A percentile compares a stretch with the other conserved stretches of the same genome.
Conservation (phyloP, 805 yeast genomes). For the Metahyphopichia silvanorum region DNA sequence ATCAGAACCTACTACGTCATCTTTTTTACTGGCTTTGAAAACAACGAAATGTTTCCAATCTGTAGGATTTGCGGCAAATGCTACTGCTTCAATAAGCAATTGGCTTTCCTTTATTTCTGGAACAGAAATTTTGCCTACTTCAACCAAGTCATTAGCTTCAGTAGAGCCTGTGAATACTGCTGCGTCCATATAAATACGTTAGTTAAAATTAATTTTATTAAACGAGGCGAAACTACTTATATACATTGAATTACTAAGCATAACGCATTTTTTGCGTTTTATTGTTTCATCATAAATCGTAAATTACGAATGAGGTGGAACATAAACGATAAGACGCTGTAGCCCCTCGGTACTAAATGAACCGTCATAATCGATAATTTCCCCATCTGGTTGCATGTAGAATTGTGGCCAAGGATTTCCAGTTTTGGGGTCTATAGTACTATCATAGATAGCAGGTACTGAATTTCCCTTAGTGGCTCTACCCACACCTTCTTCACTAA, state of each 20-base stretch:
- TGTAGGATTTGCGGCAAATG: conserved; percentile 17
- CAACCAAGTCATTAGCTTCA: conserved; percentile 5
- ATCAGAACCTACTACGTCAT: conserved; percentile 13
- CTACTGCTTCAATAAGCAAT: conserved; percentile 45
- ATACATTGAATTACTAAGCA: too few species aligned
- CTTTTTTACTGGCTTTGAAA: conserved; percentile 2
- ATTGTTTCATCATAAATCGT: too few species aligned
- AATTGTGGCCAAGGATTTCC: conserved; percentile 2
- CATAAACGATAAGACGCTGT: conserved; percentile 1
- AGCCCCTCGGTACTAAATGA: conserved; percentile 1
- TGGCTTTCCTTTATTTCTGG: conserved; percentile 33
- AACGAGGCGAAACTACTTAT: too few species aligned
- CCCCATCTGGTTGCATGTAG: conserved; percentile 1
- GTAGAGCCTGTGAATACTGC: conserved; percentile 9
- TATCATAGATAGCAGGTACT: background rate
- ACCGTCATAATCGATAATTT: conserved; percentile 3
- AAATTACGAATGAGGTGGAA: background rate
- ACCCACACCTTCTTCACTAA: conserved; percentile 17
- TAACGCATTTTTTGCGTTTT: too few species aligned
- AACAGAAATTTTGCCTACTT: conserved; percentile 2
- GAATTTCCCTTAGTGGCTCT: conserved; percentile 2
- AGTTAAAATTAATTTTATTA: too few species aligned
- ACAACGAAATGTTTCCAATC: conserved; percentile 21
- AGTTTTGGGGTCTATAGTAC: background rate
- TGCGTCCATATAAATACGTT: too few species aligned